Conservation (phyloP, 176 grass and related monocot species). For the Juncus effusus region DNA sequence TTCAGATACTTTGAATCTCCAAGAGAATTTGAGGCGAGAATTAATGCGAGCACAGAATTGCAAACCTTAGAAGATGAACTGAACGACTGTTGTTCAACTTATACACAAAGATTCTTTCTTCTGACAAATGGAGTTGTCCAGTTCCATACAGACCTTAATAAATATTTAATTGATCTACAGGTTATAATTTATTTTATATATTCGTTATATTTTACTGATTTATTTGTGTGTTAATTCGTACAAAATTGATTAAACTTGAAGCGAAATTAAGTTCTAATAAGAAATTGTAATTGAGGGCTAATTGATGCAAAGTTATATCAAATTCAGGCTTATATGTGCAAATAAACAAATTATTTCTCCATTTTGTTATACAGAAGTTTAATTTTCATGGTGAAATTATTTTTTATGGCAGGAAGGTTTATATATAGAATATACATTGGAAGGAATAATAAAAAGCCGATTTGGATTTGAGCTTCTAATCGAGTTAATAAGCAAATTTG, state of each 20-base stretch:
- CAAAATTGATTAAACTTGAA: no score
- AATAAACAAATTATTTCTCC: neutral
- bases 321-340: neutral
- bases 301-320: no score
- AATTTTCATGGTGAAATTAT: no score
- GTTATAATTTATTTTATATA: slow-evolving; percentile 27
- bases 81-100: slow-evolving; percentile 51
- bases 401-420: slow-evolving; percentile 54
- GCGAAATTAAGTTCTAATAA: no score
- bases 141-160: slow-evolving; percentile 56
- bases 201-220: no score
- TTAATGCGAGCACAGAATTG: slow-evolving; percentile 43
- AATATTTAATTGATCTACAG: slow-evolving; percentile 59
- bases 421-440: slow-evolving; percentile 51
- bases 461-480: slow-evolving; percentile 40
- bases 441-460: slow-evolving; percentile 53
- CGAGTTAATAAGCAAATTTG: slow-evolving; percentile 56
- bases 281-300: no score
- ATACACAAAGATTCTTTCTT: slow-evolving; percentile 61
- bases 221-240: no score
- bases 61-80: slow-evolving; percentile 64
- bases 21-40: slow-evolving; percentile 51
- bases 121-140: slow-evolving; percentile 49
- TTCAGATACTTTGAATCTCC: slow-evolving; percentile 66
- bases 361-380: neutral